A percentile compares a stretch with the other conserved stretches of the same genome.
Evolutionary conservation across 2,329 filamentous ascomycete species (phyloP).

Genomic region (Uncinocarpus reesii): DNA sequence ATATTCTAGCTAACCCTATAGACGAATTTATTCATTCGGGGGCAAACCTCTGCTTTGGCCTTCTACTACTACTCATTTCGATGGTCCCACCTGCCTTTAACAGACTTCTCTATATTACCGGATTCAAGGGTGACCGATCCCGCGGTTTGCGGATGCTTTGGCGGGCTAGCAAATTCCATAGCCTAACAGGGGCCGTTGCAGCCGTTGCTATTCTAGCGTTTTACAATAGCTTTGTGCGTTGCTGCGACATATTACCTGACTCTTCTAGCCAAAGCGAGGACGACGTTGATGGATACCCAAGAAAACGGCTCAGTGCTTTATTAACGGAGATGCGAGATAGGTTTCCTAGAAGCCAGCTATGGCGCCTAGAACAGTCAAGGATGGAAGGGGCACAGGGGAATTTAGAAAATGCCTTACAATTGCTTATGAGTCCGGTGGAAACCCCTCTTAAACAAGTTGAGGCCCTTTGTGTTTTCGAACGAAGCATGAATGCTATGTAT

Average conservation of each 20-base stretch:
- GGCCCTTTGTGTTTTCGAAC: conserved; percentile 76
- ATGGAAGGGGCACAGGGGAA: conserved; percentile 58
- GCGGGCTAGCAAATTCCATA: conserved; percentile 74
- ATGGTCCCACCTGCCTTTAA: conserved; percentile 85
- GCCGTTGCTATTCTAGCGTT: conserved; percentile 71
- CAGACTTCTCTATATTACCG: conserved; percentile 76
- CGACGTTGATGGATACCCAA: conserved; percentile 61
- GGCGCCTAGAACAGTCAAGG: conserved; percentile 79
- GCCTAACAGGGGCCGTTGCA: conserved; percentile 86
- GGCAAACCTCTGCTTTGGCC: conserved; percentile 78
- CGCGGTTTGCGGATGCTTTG: conserved; percentile 77
- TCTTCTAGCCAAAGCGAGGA: conserved; percentile 31
- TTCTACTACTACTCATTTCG: conserved; percentile 76
- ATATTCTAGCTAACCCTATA: conserved; percentile 60
- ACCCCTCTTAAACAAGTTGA: conserved; percentile 80
- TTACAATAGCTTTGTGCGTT: conserved; percentile 77
- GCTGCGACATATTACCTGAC: conserved; percentile 74
- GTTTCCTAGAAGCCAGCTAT: conserved; percentile 74
- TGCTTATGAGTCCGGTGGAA: conserved; percentile 50
- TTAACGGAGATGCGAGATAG: conserved; percentile 62
- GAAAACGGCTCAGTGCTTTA: conserved; percentile 54
- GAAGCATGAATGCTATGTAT: conserved; percentile 67
- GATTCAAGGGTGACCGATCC: conserved; percentile 80
- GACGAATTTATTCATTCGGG: conserved; percentile 87
- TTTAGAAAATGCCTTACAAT: conserved; percentile 55